Base-by-base conservation (phyloP, 164 flowering plant species). In the Tetracentron sinense region DNA sequence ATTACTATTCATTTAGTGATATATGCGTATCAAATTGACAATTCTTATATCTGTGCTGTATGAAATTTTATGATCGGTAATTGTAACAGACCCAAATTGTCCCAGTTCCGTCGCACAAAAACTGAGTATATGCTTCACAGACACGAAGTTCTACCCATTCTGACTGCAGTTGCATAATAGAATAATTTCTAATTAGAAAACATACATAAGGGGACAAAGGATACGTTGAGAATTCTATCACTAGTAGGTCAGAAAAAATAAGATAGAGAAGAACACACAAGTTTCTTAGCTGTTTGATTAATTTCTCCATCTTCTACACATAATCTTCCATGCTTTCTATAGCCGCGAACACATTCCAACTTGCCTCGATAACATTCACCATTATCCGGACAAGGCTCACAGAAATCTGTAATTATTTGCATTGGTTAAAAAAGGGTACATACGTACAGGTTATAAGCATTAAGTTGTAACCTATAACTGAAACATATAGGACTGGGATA, bases 291-390 rank as follows among this genome's bases (percentile, higher is more conserved):
- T 61, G 81, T 75, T 72, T 80, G 79, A 79, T 77, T 78, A 38
- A 92, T 76, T 67, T 82, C 86, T 71, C 94, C 85, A 72, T 92
- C 99, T 77, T 88, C 96, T 27, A 90, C 65, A 66, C 99, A 95
- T 54, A 65, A 55, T 35, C 72, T 86, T 59, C 96, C 94, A 52
- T 72, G 78, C 75, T 74, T 81, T 70, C 72, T 76, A 73, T 84
- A 94, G 7, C 97, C 99, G 64, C 30, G 81, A 55, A 44, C 49
- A 72, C 99, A 94, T 61, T 85, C 84, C 81, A 86, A 68, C 70
- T 80, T 80, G 42, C 97, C 92, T 38, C 80, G 60, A 54, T 71
- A 50, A 69, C 99, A 94, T 66, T 72, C 75, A 26, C 90, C 97
- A 69, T 92, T 73, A 19, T 64, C 67, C 42, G 99, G 97, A 80